phyloP scores from a whole-genome alignment of 371 early-diverging fungal genomes.

The Zopfochytrium polystomum region DNA sequence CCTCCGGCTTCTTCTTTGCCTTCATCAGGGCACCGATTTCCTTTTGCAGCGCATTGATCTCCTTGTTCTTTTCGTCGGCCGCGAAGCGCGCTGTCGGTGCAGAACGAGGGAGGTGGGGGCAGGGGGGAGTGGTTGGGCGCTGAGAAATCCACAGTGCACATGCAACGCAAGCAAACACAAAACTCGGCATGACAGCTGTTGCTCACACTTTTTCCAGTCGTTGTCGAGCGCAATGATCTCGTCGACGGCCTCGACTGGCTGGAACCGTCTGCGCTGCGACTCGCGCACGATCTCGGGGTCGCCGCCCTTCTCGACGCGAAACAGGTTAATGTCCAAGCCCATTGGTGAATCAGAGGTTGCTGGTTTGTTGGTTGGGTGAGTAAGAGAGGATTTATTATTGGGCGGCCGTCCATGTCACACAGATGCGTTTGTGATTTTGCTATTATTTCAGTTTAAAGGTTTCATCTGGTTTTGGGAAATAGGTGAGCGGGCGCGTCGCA shows the following conservation, averaged over 20 bases:
- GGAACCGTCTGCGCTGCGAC: slow-evolving; percentile 88
- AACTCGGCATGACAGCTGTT: neutral
- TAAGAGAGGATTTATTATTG: too few relatives aligned
- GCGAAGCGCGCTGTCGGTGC: slow-evolving; percentile 65
- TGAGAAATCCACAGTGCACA: neutral
- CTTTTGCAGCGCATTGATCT: slow-evolving; percentile 88
- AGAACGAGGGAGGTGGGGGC: neutral
- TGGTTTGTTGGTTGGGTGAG: neutral
- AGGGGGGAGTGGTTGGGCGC: neutral
- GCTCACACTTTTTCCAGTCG: slow-evolving; percentile 85
- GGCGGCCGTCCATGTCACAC: too few relatives aligned
- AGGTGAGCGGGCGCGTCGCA: too few relatives aligned
- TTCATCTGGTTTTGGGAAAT: too few relatives aligned
- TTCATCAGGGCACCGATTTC: slow-evolving; percentile 87
- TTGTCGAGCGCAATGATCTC: slow-evolving; percentile 87
- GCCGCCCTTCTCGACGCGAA: slow-evolving; percentile 91
- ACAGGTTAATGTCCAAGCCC: slow-evolving; percentile 78
- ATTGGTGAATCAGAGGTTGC: slow-evolving; percentile 8
- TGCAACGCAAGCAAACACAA: neutral
- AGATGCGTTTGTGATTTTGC: too few relatives aligned
- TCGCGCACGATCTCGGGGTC: slow-evolving; percentile 90
- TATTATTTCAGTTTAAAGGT: too few relatives aligned
- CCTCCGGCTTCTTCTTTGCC: slow-evolving; percentile 76
- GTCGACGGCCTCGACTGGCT: slow-evolving; percentile 79
- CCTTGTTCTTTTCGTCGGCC: slow-evolving; percentile 87